These are phyloP conservation scores for Paraphaeosphaeria sporulosa DNA, from an alignment of 2,329 filamentous ascomycete genomes.

Conservation along the genomic window DNA sequence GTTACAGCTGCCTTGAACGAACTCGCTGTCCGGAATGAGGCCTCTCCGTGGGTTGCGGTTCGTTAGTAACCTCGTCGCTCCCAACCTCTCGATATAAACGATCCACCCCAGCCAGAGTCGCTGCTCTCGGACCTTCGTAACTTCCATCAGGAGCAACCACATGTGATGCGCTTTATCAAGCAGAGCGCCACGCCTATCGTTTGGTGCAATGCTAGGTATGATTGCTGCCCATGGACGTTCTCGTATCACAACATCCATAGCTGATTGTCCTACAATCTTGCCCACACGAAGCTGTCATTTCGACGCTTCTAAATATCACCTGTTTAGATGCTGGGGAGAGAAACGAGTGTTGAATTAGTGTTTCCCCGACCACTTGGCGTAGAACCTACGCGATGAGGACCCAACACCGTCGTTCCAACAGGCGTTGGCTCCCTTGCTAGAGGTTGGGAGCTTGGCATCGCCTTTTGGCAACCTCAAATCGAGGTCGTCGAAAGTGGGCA, in stretches of 20 bases:
- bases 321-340: slow-evolving; percentile 58
- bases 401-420: slow-evolving; percentile 53
- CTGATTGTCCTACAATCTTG: neutral
- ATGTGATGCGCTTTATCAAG: slow-evolving; percentile 50
- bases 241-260: slow-evolving; percentile 9
- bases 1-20: slow-evolving; percentile 25
- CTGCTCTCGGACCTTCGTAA: slow-evolving; percentile 18
- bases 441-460: slow-evolving; percentile 62
- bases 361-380: slow-evolving; percentile 63
- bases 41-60: slow-evolving; percentile 22
- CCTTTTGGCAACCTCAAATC: slow-evolving; percentile 58
- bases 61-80: slow-evolving; percentile 19
- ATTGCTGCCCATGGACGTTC: neutral
- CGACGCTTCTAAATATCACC: slow-evolving; percentile 66
- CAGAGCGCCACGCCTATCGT: slow-evolving; percentile 58
- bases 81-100: slow-evolving; percentile 17
- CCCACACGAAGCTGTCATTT: slow-evolving; percentile 49
- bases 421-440: slow-evolving; percentile 59
- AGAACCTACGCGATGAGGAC: slow-evolving; percentile 53
- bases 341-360: slow-evolving; percentile 61
- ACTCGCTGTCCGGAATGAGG: slow-evolving; percentile 16
- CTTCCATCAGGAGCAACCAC: slow-evolving; percentile 17
- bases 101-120: slow-evolving; percentile 19
- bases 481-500: slow-evolving; percentile 60
- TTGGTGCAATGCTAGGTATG: slow-evolving; percentile 35